Evolutionary conservation across 805 yeast genomes (phyloP).

Genomic region (Candida chilensis): DNA sequence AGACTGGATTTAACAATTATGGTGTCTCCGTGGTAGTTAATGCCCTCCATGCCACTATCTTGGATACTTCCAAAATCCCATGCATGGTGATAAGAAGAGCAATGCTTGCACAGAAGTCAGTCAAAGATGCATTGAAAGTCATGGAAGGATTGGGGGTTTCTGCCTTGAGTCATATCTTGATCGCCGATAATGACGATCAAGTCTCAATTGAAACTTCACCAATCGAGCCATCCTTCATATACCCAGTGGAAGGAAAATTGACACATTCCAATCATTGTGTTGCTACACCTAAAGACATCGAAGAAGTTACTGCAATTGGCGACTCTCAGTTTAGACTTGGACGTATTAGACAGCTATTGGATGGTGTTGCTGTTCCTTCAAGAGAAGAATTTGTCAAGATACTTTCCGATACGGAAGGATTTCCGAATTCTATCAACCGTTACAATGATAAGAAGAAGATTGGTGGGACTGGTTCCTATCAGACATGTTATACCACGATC

Average conservation of each 20-base stretch:
- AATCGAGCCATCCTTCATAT: slow-evolving; percentile 2
- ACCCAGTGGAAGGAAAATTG: slow-evolving; percentile 1
- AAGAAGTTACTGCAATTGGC: not conserved
- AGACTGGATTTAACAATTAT: slow-evolving; percentile 4
- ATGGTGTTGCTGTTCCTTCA: not conserved
- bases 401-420: slow-evolving; percentile 2
- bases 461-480: slow-evolving; percentile 2
- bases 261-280: slow-evolving; percentile 5
- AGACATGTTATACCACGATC: slow-evolving; percentile 4
- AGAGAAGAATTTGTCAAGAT: slow-evolving; percentile 2
- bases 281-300: slow-evolving; percentile 2
- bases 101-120: slow-evolving; percentile 3
- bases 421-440: slow-evolving; percentile 4
- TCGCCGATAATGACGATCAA: slow-evolving; percentile 4
- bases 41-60: slow-evolving; percentile 4
- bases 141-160: slow-evolving; percentile 4
- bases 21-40: slow-evolving; percentile 5
- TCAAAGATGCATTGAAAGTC: slow-evolving; percentile 4
- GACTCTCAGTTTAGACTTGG: slow-evolving; percentile 3
- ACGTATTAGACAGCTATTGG: slow-evolving; percentile 2
- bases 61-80: slow-evolving; percentile 5
- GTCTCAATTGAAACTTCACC: slow-evolving; percentile 5
- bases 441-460: slow-evolving; percentile 1
- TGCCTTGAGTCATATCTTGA: slow-evolving; percentile 3
- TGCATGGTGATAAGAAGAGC: slow-evolving; percentile 4